Conservation (phyloP, 106 monocot genomes). For the Dendrobium catenatum region DNA sequence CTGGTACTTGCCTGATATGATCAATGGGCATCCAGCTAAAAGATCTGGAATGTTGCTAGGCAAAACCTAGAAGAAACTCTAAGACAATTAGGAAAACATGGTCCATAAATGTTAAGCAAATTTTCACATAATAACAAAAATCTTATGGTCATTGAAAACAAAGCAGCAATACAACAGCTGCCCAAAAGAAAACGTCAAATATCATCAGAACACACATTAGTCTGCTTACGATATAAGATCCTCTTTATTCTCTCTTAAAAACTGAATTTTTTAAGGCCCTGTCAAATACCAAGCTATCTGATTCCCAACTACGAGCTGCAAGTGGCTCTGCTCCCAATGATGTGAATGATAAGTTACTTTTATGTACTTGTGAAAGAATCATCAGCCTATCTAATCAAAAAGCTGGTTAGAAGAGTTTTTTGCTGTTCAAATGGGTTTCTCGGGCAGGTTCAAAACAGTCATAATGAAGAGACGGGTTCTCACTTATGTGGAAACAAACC, state of each 20-base stretch:
- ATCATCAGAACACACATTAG: background rate
- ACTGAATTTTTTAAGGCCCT: background rate
- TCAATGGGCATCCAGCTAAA: conserved; percentile 44
- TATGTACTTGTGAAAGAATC: no score
- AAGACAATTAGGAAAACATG: background rate
- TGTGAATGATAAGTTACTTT: no score
- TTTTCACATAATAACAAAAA: background rate
- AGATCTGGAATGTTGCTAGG: conserved; percentile 72
- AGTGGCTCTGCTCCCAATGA: background rate
- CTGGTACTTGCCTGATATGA: conserved; percentile 60
- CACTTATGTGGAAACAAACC: background rate
- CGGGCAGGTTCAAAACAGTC: background rate
- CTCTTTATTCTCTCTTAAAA: background rate
- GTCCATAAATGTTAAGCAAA: background rate
- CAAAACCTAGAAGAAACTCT: conserved; percentile 50
- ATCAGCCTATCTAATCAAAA: no score
- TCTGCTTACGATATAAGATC: background rate
- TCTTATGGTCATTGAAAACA: background rate
- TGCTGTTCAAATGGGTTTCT: no score
- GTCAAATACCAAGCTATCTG: background rate
- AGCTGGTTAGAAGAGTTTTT: no score
- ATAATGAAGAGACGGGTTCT: background rate
- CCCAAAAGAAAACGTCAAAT: background rate
- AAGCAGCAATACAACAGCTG: background rate
- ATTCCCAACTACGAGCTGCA: background rate